phyloP scores from a whole-genome alignment of 2,329 filamentous ascomycete genomes.

The Zymoseptoria passerinii region DNA sequence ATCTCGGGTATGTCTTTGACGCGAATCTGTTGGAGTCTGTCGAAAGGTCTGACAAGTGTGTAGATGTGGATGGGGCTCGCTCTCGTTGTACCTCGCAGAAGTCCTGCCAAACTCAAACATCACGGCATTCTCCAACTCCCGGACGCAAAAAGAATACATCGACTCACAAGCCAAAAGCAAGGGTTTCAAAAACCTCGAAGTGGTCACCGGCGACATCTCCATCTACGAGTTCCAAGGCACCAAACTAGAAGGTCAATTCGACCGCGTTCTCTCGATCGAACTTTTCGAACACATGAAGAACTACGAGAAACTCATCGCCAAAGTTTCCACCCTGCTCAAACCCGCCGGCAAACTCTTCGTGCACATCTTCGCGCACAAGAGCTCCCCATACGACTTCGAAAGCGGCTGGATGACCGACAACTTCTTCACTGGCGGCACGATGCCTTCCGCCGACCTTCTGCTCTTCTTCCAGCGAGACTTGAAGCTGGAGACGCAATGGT shows the following conservation, averaged over 20 bases:
- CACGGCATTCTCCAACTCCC: conserved; percentile 62
- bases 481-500: conserved; percentile 56
- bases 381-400: conserved; percentile 62
- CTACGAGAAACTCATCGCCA: conserved; percentile 58
- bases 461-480: conserved; percentile 59
- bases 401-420: conserved; percentile 66
- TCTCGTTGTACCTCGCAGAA: conserved; percentile 57
- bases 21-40: neutral
- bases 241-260: conserved; percentile 38
- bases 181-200: conserved; percentile 51
- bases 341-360: conserved; percentile 60
- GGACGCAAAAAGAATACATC: conserved; percentile 60
- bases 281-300: conserved; percentile 74
- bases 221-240: conserved; percentile 54
- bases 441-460: conserved; percentile 59
- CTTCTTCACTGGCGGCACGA: conserved; percentile 67
- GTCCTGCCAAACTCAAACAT: conserved; percentile 53
- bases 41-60: neutral
- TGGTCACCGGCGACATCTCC: conserved; percentile 60
- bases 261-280: conserved; percentile 61
- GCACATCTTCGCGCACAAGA: conserved; percentile 58
- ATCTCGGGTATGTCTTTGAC: conserved; percentile 45
- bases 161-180: conserved; percentile 50
- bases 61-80: conserved; percentile 63
- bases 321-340: conserved; percentile 52